These are phyloP conservation scores for Sclerotinia nivalis DNA, from an alignment of 2,329 filamentous ascomycete genomes.

Conservation along the genomic window DNA sequence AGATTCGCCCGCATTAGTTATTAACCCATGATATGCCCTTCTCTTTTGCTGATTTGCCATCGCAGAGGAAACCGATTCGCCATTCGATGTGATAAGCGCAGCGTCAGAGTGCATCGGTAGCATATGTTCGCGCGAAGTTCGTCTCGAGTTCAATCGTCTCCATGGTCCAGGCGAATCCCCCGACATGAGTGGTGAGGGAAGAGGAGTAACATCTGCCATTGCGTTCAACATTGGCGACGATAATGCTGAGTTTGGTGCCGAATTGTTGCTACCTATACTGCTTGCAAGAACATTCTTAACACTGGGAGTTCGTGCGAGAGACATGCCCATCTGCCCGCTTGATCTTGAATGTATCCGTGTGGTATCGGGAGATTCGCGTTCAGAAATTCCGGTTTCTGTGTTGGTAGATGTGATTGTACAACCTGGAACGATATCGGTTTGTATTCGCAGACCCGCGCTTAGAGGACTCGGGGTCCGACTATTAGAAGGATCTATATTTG, in stretches of 20 bases:
- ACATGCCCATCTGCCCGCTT: conserved; percentile 39
- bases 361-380: conserved; percentile 29
- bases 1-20: conserved; percentile 32
- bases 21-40: conserved; percentile 55
- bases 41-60: conserved; percentile 56
- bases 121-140: conserved; percentile 50
- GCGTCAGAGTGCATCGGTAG: conserved; percentile 46
- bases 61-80: conserved; percentile 54
- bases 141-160: conserved; percentile 54
- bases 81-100: conserved; percentile 52
- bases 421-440: conserved; percentile 42
- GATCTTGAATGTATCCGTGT: conserved; percentile 25
- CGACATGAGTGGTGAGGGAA: conserved; percentile 72
- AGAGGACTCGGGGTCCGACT: conserved; percentile 32
- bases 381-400: conserved; percentile 25
- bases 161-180: conserved; percentile 67
- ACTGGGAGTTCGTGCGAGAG: conserved; percentile 61
- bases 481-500: conserved; percentile 24
- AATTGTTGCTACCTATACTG: conserved; percentile 49
- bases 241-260: conserved; percentile 65
- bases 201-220: conserved; percentile 75
- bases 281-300: conserved; percentile 56
- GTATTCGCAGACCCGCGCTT: conserved; percentile 41
- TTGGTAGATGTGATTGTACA: conserved; percentile 36
- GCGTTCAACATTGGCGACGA: conserved; percentile 73